Evolutionary conservation across 2,329 filamentous ascomycete species (phyloP).

Genomic region (Stenocarpella maydis): DNA sequence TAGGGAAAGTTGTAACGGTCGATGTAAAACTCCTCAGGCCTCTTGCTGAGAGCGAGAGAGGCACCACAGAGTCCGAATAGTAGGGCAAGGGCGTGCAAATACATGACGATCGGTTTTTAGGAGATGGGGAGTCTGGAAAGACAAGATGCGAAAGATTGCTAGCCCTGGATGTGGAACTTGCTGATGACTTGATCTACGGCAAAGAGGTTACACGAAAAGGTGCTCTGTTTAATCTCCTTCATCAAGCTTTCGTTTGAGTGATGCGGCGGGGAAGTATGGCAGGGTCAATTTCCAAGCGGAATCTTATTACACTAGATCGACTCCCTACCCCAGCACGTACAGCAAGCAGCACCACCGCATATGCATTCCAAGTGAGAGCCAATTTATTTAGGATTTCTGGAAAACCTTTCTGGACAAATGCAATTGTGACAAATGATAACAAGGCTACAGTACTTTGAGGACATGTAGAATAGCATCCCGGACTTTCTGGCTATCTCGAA

Average conservation of each 20-base stretch:
- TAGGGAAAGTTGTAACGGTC: slow-evolving; percentile 70
- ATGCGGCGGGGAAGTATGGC: background rate
- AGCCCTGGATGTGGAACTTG: too few relatives aligned
- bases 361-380: background rate
- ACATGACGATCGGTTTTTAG: background rate
- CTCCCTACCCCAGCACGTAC: background rate
- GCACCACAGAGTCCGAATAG: background rate
- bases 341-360: background rate
- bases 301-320: background rate
- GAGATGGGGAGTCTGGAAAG: background rate
- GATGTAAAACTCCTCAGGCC: slow-evolving; percentile 61
- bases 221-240: background rate
- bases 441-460: too few relatives aligned
- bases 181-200: too few relatives aligned
- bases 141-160: background rate
- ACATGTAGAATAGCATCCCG: background rate
- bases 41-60: slow-evolving; percentile 39
- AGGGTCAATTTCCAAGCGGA: background rate
- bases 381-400: slow-evolving; percentile 4
- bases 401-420: background rate
- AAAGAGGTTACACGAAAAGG: background rate
- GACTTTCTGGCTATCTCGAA: background rate
- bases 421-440: background rate
- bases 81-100: background rate
- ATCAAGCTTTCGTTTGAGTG: background rate